These are phyloP conservation scores for Yamadazyma sp. DNA, from an alignment of 1,139 yeast genomes.

Conservation along the genomic window DNA sequence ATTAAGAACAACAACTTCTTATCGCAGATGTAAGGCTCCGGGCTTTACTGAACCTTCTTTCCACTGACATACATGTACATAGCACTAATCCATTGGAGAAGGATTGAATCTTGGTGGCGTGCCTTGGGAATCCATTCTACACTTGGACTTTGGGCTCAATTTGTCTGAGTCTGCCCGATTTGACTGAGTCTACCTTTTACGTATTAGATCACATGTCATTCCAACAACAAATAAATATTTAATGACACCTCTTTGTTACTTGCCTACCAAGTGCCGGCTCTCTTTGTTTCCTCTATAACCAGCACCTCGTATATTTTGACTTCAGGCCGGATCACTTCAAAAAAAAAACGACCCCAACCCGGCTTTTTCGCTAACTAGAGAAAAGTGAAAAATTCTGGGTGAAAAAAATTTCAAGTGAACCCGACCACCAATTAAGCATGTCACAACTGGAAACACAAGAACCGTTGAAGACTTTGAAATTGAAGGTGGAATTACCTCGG, in stretches of 20 bases:
- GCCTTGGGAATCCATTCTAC: no score
- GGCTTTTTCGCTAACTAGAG: slow-evolving; percentile 1
- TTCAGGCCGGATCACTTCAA: background rate
- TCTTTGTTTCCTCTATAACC: no score
- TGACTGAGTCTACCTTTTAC: no score
- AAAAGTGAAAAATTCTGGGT: slow-evolving; percentile 1
- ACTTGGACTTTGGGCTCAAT: no score
- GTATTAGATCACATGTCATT: no score
- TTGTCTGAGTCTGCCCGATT: no score
- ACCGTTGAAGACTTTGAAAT: slow-evolving; percentile 8
- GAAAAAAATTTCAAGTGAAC: slow-evolving; percentile 3
- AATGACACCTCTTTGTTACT: no score
- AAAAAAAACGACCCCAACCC: background rate
- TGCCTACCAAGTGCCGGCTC: no score
- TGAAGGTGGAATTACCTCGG: slow-evolving; percentile 29
- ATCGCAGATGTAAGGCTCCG: slow-evolving; percentile 42
- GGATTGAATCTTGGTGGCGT: background rate
- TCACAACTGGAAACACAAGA: slow-evolving; percentile 7
- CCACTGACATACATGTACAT: slow-evolving; percentile 1
- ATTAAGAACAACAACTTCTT: slow-evolving; percentile 82
- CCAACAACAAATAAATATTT: no score
- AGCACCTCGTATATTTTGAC: no score
- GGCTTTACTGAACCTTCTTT: no score
- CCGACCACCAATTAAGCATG: slow-evolving; percentile 4
- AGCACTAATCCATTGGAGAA: background rate